phyloP scores from a whole-genome alignment of 2,329 filamentous ascomycete species.

The Epichloe baconii region DNA sequence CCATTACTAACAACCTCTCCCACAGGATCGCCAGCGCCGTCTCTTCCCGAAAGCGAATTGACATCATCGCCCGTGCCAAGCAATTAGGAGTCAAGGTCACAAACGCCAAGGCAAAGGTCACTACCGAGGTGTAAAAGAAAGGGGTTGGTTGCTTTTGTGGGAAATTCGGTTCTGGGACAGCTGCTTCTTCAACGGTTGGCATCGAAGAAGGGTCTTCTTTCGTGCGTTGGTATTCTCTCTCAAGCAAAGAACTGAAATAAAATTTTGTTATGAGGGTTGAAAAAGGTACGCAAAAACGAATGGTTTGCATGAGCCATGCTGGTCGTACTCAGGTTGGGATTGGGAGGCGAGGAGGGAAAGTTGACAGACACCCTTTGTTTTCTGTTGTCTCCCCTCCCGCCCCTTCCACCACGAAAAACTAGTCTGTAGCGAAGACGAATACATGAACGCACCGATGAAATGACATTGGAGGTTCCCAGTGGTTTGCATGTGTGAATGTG shows the following conservation, averaged over 20 bases:
- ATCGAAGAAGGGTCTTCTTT: constrained; percentile 4
- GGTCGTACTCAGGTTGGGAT: no score
- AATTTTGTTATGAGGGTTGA: neutral
- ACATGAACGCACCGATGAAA: no score
- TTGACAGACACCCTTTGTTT: no score
- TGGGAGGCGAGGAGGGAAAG: no score
- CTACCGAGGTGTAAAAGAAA: constrained; percentile 65
- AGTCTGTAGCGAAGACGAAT: no score
- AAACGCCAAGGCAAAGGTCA: constrained; percentile 98
- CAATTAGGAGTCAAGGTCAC: constrained; percentile 99
- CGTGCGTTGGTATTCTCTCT: constrained; percentile 1
- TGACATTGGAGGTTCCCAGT: no score
- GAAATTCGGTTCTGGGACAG: constrained; percentile 2
- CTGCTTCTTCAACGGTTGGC: constrained; percentile 6
- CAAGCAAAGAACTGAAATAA: neutral
- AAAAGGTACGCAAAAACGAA: neutral
- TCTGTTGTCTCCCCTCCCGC: no score
- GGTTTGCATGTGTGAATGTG: no score
- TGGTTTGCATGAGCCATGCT: no score
- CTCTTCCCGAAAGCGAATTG: constrained; percentile 96
- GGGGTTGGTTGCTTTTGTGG: neutral
- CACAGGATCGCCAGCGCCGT: constrained; percentile 91
- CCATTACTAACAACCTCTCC: neutral
- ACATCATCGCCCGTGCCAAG: constrained; percentile 95
- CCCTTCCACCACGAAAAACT: no score